Evolutionary conservation across 768 basidiomycete genomes (phyloP).

Genomic region (Termitomyces sp.): DNA sequence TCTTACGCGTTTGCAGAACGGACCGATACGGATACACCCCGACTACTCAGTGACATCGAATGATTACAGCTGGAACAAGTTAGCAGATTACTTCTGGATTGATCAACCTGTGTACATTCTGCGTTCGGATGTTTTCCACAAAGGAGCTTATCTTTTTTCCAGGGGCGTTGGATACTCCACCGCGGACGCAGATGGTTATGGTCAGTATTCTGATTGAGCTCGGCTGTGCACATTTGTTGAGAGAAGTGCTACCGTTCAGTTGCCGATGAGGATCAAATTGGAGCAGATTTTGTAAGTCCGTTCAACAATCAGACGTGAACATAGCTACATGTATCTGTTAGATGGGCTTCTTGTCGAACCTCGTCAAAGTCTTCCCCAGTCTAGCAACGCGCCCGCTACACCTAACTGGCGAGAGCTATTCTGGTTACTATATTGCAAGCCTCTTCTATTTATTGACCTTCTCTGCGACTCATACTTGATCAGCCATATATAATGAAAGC

Average conservation of each 20-base stretch:
- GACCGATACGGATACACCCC: conserved; percentile 53
- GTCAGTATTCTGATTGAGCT: conserved; percentile 25
- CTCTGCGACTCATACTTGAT: neutral
- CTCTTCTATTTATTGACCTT: neutral
- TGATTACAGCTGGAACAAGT: conserved; percentile 47
- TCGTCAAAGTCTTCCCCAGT: conserved; percentile 70
- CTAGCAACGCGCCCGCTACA: conserved; percentile 61
- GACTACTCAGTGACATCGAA: conserved; percentile 48
- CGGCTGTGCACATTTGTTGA: neutral
- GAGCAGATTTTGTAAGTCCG: conserved; percentile 41
- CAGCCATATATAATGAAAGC: conserved; percentile 75
- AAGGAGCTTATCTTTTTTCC: neutral
- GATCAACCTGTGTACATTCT: conserved; percentile 60
- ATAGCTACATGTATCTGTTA: conserved; percentile 18
- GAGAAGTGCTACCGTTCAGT: conserved; percentile 24
- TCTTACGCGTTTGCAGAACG: conserved; percentile 40
- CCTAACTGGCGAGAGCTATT: conserved; percentile 71
- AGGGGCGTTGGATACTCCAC: conserved; percentile 64
- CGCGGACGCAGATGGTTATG: conserved; percentile 53
- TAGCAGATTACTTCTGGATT: conserved; percentile 68
- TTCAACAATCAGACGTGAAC: neutral
- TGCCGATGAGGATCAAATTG: conserved; percentile 62
- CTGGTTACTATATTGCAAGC: conserved; percentile 64
- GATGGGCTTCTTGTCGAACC: conserved; percentile 68
- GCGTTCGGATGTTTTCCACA: neutral